Evolutionary conservation across 148 eudicot genomes (phyloP), one percentile per base, ranked within the genome.

Genomic region (Bassia scoparia): DNA sequence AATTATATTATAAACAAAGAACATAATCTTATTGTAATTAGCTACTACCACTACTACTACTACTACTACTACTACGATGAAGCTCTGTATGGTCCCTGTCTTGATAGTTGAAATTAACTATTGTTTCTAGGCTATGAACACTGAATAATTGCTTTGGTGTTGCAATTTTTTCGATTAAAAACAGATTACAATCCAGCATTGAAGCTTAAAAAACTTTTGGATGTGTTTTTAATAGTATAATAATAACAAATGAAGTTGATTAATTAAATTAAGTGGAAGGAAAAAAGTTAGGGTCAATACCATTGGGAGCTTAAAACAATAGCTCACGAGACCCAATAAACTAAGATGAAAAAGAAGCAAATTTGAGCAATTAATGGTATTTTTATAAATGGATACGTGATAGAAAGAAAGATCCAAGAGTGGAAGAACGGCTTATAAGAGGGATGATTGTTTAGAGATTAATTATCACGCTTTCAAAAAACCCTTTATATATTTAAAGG

Each of bases 251-350:
- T 2, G 3, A 50, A 4, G 3, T 0, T 50, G 7, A 65, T 65
- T 41, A 67, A 81, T 7, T 27, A 69, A 64, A 63, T 29, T 53
- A 38, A 68, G 72, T 44, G 55, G 76, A 73, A 58, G 83, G 78
- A 82, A 16, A 82, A 81, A 82, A 77, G 74, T 68, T 70, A 65
- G 75, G 79, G 87, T 83, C 82, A 83, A 85, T 79, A 65, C 70
- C n/a, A 73, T 79, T 44, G 86, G 83, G 81, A 69, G 79, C 53
- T 67, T 50, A 53, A 77, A 77, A 68, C 62, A 54, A 66, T 34
- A 72, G 48, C 81, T 69, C 72, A 74, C 86, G 77, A 66, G 73
- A 80, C 83, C 86, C 87, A 60, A 81, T 71, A 74, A 80, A 67
- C 76, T 62, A 71, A n/a, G 58, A 50, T 60, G 67, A 75, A 38